Base-by-base conservation (phyloP, 768 basidiomycete genomes). In the Clathrus columnatus region DNA sequence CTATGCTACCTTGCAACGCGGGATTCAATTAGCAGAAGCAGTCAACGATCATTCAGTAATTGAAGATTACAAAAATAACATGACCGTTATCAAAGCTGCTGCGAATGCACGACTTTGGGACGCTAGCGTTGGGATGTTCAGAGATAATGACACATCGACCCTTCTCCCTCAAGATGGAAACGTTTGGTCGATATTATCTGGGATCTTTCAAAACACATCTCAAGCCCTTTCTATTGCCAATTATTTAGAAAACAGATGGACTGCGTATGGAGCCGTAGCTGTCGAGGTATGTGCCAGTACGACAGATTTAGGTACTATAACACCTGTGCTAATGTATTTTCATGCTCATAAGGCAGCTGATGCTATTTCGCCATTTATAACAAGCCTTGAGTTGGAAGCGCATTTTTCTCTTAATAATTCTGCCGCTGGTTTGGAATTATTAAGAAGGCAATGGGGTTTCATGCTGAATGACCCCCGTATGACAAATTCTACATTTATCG, bases 401-500 rank as follows among this genome's bases (percentile, higher is more conserved):
- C 51, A 52, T 43, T 41, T 52, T 24, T 21, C 51, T 26, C 51
- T 52, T 17, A 52, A 52, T 23, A 52, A 52, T 41, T 52, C 51
- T 24, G 51, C 29, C 1, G 17, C 51, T 28, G 29, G 32, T 16
- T 42, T 52, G n/a, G 51, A 52, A 32, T 42, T 52, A 8, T 10
- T 52, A 21, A 36, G 51, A 41, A 52, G 51, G 27, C 51, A 52
- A 42, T 52, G 51, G 51, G 51, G 51, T 14, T 52, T 41, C 30
- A 52, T 52, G 51, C 20, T 52, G 51, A 32, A 52, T 23, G 51
- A 52, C 20, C 51, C 51, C 8, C 29, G 51, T 20, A 52, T 52
- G 51, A 52, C 51, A 3, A 52, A 52, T 52, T 52, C 51, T 16
- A 52, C 51, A 7, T 52, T 52, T 41, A 52, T 52, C 21, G 51